A percentile compares a stretch with the other conserved stretches of the same genome.
phyloP scores from a whole-genome alignment of 352 stramenopile species.

The Phytopythium delawarense region DNA sequence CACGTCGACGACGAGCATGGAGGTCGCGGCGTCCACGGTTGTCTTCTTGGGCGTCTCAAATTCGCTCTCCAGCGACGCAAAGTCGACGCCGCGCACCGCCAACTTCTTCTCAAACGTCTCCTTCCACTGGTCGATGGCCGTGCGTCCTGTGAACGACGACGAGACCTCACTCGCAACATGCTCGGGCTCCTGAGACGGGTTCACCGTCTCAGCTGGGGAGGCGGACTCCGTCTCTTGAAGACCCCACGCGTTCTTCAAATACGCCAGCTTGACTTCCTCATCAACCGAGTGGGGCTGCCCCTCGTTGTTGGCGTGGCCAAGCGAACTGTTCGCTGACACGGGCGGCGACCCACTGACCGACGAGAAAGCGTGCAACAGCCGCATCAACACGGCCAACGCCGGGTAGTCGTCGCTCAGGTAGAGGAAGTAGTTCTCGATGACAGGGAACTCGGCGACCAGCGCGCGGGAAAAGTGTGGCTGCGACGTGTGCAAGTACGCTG shows the following conservation, averaged over 20 bases:
- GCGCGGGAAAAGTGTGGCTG: conserved; percentile 39
- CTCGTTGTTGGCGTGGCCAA: background rate
- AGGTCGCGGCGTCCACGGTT: conserved; percentile 3
- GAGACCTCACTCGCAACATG: background rate
- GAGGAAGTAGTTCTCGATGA: conserved; percentile 59
- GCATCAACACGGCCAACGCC: conserved; percentile 65
- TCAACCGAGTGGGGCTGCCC: conserved; percentile 9
- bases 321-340: background rate
- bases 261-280: conserved; percentile 25
- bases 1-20: conserved; percentile 2
- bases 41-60: conserved; percentile 13
- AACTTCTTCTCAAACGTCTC: conserved; percentile 18
- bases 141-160: conserved; percentile 2
- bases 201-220: background rate
- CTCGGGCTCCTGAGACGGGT: background rate
- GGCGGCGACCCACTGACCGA: conserved; percentile 10
- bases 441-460: conserved; percentile 54
- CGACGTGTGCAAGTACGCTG: conserved; percentile 59
- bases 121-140: conserved; percentile 36
- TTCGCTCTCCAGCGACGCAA: conserved; percentile 28
- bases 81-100: conserved; percentile 28
- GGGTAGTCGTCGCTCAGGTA: conserved; percentile 62
- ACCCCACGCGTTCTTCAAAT: conserved; percentile 11
- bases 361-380: conserved; percentile 47
- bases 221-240: background rate